phyloP scores from a whole-genome alignment of 1,284 basidiomycete species.

The Cutaneotrichosporon sp. region DNA sequence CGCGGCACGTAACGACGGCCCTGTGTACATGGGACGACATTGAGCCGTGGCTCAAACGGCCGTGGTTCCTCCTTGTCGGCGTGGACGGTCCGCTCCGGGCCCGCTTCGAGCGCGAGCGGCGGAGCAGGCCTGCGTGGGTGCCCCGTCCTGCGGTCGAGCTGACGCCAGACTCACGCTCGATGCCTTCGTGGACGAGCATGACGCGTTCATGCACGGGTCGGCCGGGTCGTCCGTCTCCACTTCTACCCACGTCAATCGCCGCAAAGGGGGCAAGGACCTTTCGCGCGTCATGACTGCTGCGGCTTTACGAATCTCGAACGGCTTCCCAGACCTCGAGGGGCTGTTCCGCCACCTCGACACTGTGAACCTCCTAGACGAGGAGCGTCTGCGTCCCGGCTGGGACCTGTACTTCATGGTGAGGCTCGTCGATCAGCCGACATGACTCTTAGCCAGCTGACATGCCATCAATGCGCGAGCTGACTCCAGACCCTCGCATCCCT shows the following conservation, averaged over 20 bases:
- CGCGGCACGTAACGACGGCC: slow-evolving; percentile 75
- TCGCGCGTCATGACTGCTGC: slow-evolving; percentile 30
- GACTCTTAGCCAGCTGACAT: too few relatives aligned
- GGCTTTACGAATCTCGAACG: slow-evolving; percentile 67
- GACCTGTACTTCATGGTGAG: slow-evolving; percentile 91
- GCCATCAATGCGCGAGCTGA: too few relatives aligned
- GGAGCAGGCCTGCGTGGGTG: background rate
- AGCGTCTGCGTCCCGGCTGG: slow-evolving; percentile 79
- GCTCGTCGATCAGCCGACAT: too few relatives aligned
- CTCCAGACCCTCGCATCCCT: slow-evolving; percentile 73
- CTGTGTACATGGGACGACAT: slow-evolving; percentile 56
- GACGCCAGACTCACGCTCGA: slow-evolving; percentile 55
- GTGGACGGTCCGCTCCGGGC: slow-evolving; percentile 76
- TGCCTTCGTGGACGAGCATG: slow-evolving; percentile 62
- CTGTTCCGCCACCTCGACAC: slow-evolving; percentile 63
- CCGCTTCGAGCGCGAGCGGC: slow-evolving; percentile 43
- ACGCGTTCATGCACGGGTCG: slow-evolving; percentile 51
- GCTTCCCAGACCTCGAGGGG: slow-evolving; percentile 56
- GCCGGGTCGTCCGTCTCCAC: background rate
- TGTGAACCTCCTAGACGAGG: slow-evolving; percentile 64
- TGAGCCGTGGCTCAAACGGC: slow-evolving; percentile 74
- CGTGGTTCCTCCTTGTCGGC: slow-evolving; percentile 80
- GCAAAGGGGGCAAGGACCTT: slow-evolving; percentile 41
- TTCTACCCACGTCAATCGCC: slow-evolving; percentile 1
- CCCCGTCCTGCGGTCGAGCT: background rate